Percentiles rank a stretch among this genome's conserved stretches.
phyloP scores from a whole-genome alignment of 805 yeast genomes.

The Nakazawaea populi region DNA sequence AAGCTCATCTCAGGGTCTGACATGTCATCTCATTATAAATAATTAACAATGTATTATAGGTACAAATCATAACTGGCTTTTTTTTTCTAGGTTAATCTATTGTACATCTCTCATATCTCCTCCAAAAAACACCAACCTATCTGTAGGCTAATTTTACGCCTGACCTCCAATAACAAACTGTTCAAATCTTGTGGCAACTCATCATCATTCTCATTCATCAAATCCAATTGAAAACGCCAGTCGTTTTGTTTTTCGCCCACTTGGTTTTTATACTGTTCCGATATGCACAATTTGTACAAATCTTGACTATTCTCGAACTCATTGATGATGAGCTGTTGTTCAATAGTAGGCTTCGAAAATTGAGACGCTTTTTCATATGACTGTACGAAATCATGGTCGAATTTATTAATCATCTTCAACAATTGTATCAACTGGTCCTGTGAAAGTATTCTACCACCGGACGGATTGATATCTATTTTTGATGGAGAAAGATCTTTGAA shows the following conservation, averaged over 20 bases:
- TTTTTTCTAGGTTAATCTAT: background rate
- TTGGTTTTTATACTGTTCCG: background rate
- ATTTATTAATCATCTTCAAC: conserved; percentile 20
- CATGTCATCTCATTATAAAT: too few relatives aligned
- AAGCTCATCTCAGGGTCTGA: background rate
- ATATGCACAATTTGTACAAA: conserved; percentile 17
- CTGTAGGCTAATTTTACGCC: conserved; percentile 21
- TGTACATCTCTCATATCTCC: background rate
- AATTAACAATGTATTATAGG: background rate
- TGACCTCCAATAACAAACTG: conserved; percentile 14
- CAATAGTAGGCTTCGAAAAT: background rate
- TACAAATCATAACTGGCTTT: background rate
- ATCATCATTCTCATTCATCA: background rate
- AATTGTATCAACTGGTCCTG: conserved; percentile 18
- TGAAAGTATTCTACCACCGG: conserved; percentile 9
- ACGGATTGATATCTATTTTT: background rate
- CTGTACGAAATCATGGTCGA: conserved; percentile 13
- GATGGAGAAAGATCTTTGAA: conserved; percentile 18
- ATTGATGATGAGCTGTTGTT: conserved; percentile 10
- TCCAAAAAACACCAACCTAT: conserved; percentile 21
- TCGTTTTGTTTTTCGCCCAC: conserved; percentile 9
- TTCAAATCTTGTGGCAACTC: conserved; percentile 13
- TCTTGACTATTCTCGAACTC: conserved; percentile 11
- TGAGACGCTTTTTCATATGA: background rate
- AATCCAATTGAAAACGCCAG: conserved; percentile 14